phyloP scores from a whole-genome alignment of 2,329 filamentous ascomycete species.

The Aspergillus neoniger region DNA sequence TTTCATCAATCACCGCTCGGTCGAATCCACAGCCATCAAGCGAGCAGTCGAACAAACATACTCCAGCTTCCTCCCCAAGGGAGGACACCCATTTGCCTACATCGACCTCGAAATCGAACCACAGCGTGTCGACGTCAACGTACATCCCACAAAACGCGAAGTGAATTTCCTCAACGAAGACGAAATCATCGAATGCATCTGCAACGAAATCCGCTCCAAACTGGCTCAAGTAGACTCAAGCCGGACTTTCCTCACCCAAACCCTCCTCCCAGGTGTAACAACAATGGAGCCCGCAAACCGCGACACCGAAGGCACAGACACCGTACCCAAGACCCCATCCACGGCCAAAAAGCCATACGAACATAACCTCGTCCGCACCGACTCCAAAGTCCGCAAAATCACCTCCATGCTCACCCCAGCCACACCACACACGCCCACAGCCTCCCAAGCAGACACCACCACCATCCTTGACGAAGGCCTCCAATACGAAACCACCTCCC shows the following conservation, averaged over 20 bases:
- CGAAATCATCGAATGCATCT: conserved; percentile 86
- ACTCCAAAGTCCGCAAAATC: conserved; percentile 87
- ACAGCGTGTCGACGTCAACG: conserved; percentile 89
- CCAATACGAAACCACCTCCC: conserved; percentile 72
- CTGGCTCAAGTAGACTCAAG: conserved; percentile 89
- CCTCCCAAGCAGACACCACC: conserved; percentile 36
- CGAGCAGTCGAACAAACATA: conserved; percentile 92
- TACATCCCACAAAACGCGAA: conserved; percentile 94
- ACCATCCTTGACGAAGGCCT: conserved; percentile 51
- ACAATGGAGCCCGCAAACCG: conserved; percentile 46
- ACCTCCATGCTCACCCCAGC: conserved; percentile 85
- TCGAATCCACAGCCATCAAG: conserved; percentile 85
- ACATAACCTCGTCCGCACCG: conserved; percentile 87
- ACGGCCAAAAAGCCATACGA: conserved; percentile 65
- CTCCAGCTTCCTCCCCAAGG: conserved; percentile 82
- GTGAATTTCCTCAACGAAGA: conserved; percentile 98
- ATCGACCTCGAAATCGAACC: conserved; percentile 91
- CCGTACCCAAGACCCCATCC: conserved; percentile 37
- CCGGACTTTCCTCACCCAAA: conserved; percentile 92
- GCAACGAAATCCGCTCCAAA: conserved; percentile 73
- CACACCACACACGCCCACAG: conserved; percentile 21
- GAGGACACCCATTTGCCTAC: conserved; percentile 91
- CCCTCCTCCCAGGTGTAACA: conserved; percentile 69
- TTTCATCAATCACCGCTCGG: conserved; percentile 95
- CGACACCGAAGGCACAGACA: conserved; percentile 30